These are phyloP conservation scores for Hortiboletus campestris DNA, from an alignment of 768 basidiomycete genomes.

Conservation along the genomic window DNA sequence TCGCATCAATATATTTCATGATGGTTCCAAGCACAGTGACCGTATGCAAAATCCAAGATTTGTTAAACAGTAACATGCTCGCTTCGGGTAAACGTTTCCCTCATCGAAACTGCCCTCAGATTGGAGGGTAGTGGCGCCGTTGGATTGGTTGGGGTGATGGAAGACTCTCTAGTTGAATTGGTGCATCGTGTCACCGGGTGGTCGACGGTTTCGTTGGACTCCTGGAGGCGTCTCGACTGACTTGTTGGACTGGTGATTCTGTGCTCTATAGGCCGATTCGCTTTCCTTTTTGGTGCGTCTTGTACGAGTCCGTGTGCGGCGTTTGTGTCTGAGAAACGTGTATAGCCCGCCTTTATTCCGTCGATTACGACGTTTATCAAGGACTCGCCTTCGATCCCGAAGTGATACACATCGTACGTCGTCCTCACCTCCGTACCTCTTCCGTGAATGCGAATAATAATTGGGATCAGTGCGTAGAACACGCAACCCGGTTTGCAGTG, in stretches of 20 bases:
- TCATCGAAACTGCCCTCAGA: background rate
- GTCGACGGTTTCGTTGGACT: conserved; percentile 54
- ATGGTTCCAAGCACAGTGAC: background rate
- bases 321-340: background rate
- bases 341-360: conserved; percentile 57
- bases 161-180: no score
- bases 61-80: background rate
- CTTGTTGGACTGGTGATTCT: background rate
- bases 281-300: no score
- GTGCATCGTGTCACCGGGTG: no score
- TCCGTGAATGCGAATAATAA: background rate
- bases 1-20: background rate
- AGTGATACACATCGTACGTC: conserved; percentile 53
- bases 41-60: background rate
- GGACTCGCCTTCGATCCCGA: conserved; percentile 24
- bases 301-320: no score
- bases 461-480: conserved; percentile 42
- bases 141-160: background rate
- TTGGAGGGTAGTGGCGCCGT: background rate
- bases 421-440: background rate
- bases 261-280: no score
- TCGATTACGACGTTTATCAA: conserved; percentile 43
- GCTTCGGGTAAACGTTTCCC: background rate
- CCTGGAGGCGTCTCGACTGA: background rate
- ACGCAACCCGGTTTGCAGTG: conserved; percentile 71